Evolutionary conservation across 352 stramenopile species (phyloP).

Genomic region (Poterioochromonas sp.): DNA sequence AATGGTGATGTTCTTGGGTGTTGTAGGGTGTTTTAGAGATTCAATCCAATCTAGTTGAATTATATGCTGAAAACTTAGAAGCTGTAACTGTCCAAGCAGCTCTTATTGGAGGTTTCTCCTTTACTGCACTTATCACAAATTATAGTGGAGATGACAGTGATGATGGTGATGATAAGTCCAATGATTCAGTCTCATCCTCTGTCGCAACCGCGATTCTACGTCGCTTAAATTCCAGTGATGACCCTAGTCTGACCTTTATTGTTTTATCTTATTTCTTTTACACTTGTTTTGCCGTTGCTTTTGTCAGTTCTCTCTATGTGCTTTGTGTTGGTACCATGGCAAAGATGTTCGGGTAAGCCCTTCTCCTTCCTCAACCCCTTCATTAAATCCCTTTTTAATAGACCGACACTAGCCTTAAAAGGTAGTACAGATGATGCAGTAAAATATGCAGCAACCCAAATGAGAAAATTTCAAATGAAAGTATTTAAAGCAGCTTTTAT

Average conservation of each 20-base stretch:
- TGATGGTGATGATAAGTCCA: neutral
- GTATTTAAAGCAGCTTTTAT: neutral
- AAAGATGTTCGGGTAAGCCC: neutral
- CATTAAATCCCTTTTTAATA: too few relatives aligned
- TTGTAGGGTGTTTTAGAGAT: conserved; percentile 1
- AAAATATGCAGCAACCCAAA: neutral
- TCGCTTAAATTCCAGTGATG: too few relatives aligned
- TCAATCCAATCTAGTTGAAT: conserved; percentile 5
- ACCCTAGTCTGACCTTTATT: too few relatives aligned
- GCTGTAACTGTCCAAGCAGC: neutral
- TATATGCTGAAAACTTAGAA: neutral
- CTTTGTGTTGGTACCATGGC: neutral
- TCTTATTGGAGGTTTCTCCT: conserved; percentile 20
- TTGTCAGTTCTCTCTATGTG: neutral
- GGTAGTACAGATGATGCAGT: conserved; percentile 11
- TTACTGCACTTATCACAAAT: too few relatives aligned
- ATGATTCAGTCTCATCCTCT: neutral
- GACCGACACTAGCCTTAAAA: neutral
- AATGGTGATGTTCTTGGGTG: too few relatives aligned
- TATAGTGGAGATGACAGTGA: too few relatives aligned
- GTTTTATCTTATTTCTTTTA: conserved; percentile 16
- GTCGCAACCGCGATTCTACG: too few relatives aligned
- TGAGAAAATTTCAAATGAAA: neutral
- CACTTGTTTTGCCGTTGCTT: neutral
- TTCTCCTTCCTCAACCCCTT: too few relatives aligned